A percentile compares a stretch with the other conserved stretches of the same genome.
These are phyloP conservation scores for Claviceps humidiphila DNA, from an alignment of 2,329 filamentous ascomycete species.

Conservation along the genomic window DNA sequence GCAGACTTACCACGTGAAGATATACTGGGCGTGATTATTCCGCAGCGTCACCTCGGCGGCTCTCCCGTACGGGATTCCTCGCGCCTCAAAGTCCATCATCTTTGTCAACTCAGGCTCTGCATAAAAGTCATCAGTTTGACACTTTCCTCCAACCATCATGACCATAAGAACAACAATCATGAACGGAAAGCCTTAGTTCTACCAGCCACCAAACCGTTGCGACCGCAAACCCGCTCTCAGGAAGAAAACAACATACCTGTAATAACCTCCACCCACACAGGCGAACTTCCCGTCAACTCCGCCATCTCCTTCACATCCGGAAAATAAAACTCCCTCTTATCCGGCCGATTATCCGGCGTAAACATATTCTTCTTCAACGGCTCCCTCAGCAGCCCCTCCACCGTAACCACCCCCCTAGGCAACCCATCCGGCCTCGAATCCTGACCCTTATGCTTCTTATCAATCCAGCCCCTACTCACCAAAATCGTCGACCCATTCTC, in stretches of 20 bases:
- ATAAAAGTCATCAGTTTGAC: not conserved
- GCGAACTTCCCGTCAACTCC: conserved; percentile 61
- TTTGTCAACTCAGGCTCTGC: conserved; percentile 66
- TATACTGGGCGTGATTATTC: conserved; percentile 97
- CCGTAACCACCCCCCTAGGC: conserved; percentile 55
- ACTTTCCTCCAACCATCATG: not conserved
- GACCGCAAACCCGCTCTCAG: too few species aligned
- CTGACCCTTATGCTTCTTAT: conserved; percentile 58
- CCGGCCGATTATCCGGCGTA: conserved; percentile 78
- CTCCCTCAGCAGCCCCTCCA: conserved; percentile 75
- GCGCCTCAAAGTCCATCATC: conserved; percentile 59
- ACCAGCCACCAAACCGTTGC: too few species aligned
- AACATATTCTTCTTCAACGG: conserved; percentile 98
- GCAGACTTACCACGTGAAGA: conserved; percentile 78
- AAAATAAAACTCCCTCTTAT: conserved; percentile 83
- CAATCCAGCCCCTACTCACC: conserved; percentile 86
- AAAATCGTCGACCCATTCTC: conserved; percentile 56
- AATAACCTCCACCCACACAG: conserved; percentile 91
- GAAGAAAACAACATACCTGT: conserved; percentile 49
- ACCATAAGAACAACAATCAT: not conserved
- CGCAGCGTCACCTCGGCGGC: conserved; percentile 80
- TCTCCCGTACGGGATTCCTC: conserved; percentile 81
- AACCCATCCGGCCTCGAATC: conserved; percentile 51
- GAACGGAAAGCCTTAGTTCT: not conserved
- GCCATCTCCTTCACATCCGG: conserved; percentile 93